These are phyloP conservation scores for Pelargonium nanum DNA, from an alignment of 345 rosid genomes.

Conservation along the genomic window DNA sequence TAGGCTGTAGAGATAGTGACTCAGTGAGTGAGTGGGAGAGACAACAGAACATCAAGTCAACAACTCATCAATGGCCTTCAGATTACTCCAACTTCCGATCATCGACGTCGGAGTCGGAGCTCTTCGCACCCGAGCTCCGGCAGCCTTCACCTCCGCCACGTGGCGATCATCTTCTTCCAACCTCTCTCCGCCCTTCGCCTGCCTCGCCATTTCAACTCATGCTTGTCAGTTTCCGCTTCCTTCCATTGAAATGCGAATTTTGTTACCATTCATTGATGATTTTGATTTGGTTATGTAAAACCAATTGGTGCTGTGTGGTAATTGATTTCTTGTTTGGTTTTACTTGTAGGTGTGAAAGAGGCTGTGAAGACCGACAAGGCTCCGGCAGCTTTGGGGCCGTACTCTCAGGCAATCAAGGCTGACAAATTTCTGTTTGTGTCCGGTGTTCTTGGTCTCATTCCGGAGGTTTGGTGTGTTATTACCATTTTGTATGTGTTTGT, in stretches of 20 bases:
- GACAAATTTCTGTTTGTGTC: constrained; percentile 69
- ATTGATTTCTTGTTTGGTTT: not conserved
- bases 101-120: constrained; percentile 20
- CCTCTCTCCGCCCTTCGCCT: constrained; percentile 32
- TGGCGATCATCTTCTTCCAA: constrained; percentile 23
- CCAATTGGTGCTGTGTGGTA: not conserved
- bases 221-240: constrained; percentile 22
- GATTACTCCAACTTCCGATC: constrained; percentile 12
- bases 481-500: not conserved
- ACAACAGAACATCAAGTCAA: no score
- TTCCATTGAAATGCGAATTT: not conserved
- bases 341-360: constrained; percentile 52
- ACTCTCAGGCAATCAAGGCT: constrained; percentile 83
- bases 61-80: not conserved
- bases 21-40: not conserved
- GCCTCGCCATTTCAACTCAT: constrained; percentile 24
- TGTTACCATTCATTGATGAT: not conserved
- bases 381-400: constrained; percentile 89
- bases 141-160: constrained; percentile 23
- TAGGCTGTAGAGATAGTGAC: not conserved
- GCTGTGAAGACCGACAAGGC: constrained; percentile 72
- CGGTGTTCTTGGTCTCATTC: constrained; percentile 76
- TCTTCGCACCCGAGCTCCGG: constrained; percentile 15
- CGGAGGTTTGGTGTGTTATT: constrained; percentile 44
- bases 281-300: not conserved